Evolutionary conservation across 129 eudicot genomes (phyloP), one percentile per base, ranked within the genome.

Genomic region (Artemisia tridentata): DNA sequence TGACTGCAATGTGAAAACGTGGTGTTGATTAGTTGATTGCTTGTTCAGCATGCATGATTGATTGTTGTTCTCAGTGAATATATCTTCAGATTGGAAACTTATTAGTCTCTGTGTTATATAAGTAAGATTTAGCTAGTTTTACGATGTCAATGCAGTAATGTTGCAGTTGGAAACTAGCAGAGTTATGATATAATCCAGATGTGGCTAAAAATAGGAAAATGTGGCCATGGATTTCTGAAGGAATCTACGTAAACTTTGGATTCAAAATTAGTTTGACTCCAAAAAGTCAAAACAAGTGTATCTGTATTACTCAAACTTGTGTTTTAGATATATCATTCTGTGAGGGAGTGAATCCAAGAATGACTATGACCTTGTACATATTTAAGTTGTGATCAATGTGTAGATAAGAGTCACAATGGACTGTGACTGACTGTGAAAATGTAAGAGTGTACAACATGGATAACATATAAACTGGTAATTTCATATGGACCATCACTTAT

Each of bases 321-420:
- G 21, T 27, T 56, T 9, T 34, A 3, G 48, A 43, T 45, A 58
- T 51, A 49, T 19, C 11, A 3, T 47, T 59, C 17, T 68, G 31
- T 45, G 49, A 76, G 54, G 69, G 63, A 67, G 69, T 47, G 63
- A 76, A 76, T 31, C 19, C 59, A 67, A 49, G 25, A 8, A 46
- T 43, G 23, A 10, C 12, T 25, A 67, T 57, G 52, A 13, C 27
- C 38, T 67, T 47, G 41, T 38, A 48, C 34, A 46, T 46, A 20
- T 23, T 65, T 75, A 25, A 16, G 43, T 0, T 58, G 57, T 45
- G 25, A 43, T 15, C 62, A 46, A 72, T 61, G 15, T 59, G 57
- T 49, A 21, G 67, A 31, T 70, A 43, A 3, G 15, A 19, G 43
- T 65, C 63, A 34, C 8, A n/a, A 8, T 29, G 61, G 21, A 68